phyloP scores from a whole-genome alignment of 2,329 filamentous ascomycete species.

The Magnaporthiopsis poae region DNA sequence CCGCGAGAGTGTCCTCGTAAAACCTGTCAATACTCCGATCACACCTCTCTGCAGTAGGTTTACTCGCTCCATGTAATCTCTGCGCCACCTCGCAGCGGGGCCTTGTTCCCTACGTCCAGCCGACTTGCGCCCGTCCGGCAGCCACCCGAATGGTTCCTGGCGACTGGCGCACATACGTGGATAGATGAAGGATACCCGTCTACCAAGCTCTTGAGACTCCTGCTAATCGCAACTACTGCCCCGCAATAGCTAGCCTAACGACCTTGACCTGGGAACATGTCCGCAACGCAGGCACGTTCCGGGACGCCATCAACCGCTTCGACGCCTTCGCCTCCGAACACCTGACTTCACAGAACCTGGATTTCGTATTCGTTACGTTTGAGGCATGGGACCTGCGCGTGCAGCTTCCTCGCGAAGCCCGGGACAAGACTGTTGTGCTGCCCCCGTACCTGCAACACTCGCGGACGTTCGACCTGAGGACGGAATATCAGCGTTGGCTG shows the following conservation, averaged over 20 bases:
- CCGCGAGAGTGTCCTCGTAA: constrained; percentile 91
- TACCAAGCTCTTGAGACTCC: neutral
- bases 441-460: constrained; percentile 97
- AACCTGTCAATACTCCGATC: constrained; percentile 96
- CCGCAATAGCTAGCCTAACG: constrained; percentile 71
- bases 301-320: constrained; percentile 91
- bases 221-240: constrained; percentile 1
- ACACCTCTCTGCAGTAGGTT: constrained; percentile 96
- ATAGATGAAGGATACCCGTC: neutral
- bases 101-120: neutral
- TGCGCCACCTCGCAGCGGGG: constrained; percentile 2
- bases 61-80: constrained; percentile 11
- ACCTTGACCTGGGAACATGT: constrained; percentile 99
- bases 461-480: constrained; percentile 88
- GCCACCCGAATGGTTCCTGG: neutral
- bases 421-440: constrained; percentile 94
- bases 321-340: constrained; percentile 89
- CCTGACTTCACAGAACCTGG: constrained; percentile 78
- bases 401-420: constrained; percentile 90
- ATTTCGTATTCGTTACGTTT: constrained; percentile 96
- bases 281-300: constrained; percentile 90
- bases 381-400: constrained; percentile 98
- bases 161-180: neutral
- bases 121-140: neutral
- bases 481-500: constrained; percentile 97